Percentiles rank a stretch among this genome's conserved stretches.
phyloP scores from a whole-genome alignment of 441 rosid genomes.

The Monsonia emarginata region DNA sequence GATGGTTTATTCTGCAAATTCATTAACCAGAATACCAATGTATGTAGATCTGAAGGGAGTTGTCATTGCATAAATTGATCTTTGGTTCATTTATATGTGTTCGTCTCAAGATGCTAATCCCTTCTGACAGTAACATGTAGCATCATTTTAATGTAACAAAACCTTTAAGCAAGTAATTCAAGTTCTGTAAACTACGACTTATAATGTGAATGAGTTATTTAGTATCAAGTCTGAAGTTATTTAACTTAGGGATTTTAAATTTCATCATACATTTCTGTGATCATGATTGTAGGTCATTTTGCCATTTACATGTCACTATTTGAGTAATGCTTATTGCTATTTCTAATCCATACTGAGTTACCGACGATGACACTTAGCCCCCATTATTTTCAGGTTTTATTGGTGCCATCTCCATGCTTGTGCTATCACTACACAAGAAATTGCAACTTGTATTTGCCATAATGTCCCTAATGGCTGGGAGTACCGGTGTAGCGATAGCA shows the following conservation, averaged over 20 bases:
- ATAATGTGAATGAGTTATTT: background rate
- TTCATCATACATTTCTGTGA: background rate
- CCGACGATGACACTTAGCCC: background rate
- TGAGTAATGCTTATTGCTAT: background rate
- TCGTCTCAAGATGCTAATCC: background rate
- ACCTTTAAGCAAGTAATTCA: background rate
- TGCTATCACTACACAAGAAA: constrained; percentile 50
- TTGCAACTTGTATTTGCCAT: constrained; percentile 64
- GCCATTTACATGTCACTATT: background rate
- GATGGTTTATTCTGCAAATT: background rate
- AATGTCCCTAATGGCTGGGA: constrained; percentile 51
- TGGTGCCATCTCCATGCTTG: constrained; percentile 60
- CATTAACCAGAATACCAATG: background rate
- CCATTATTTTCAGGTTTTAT: constrained; percentile 48
- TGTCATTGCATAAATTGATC: background rate
- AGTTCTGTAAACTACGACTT: background rate
- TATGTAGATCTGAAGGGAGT: background rate
- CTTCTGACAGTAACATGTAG: background rate
- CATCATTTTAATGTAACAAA: background rate
- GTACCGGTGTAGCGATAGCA: constrained; percentile 73
- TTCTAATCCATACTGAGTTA: background rate
- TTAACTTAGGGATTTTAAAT: background rate
- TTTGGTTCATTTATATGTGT: background rate
- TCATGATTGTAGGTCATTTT: background rate
- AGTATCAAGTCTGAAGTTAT: background rate